Percentiles rank a stretch among this genome's conserved stretches.
Conservation (phyloP, 2,329 filamentous ascomycete genomes). For the Alternaria ventricosa region DNA sequence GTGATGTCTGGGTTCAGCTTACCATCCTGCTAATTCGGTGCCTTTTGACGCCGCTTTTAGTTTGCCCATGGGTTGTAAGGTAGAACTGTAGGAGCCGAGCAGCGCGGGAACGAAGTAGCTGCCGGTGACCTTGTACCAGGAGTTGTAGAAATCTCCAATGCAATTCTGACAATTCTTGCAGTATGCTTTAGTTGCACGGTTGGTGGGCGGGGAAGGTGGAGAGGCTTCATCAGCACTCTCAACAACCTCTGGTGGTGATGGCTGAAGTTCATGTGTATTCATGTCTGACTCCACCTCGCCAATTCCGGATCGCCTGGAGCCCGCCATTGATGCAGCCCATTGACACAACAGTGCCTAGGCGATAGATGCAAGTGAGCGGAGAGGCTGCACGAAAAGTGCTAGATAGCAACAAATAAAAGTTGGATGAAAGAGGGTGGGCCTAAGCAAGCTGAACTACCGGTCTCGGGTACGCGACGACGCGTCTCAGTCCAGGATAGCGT, state of each 20-base stretch:
- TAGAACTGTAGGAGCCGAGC: slow-evolving; percentile 42
- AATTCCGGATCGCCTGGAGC: background rate
- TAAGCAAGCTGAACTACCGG: background rate
- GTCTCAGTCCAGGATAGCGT: background rate
- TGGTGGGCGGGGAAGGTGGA: slow-evolving; percentile 15
- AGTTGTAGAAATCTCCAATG: slow-evolving; percentile 48
- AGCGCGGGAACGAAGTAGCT: slow-evolving; percentile 46
- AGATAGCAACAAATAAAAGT: background rate
- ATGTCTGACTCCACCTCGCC: slow-evolving; percentile 4
- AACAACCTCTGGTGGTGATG: slow-evolving; percentile 13
- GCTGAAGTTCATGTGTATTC: slow-evolving; percentile 16
- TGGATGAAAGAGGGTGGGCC: background rate
- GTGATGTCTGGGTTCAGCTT: slow-evolving; percentile 38
- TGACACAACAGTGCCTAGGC: background rate
- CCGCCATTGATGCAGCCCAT: slow-evolving; percentile 2
- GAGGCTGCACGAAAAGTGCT: slow-evolving; percentile 1
- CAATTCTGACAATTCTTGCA: slow-evolving; percentile 37
- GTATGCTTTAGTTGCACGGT: slow-evolving; percentile 34
- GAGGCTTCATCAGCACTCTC: slow-evolving; percentile 21
- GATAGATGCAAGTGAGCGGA: slow-evolving; percentile 2
- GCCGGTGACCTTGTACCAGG: slow-evolving; percentile 43
- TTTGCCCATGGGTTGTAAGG: slow-evolving; percentile 33
- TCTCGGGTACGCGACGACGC: background rate
- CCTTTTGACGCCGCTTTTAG: slow-evolving; percentile 36
- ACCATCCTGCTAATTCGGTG: slow-evolving; percentile 48